Base-by-base conservation (phyloP, 768 basidiomycete genomes). In the Tylopilus rubrobrunneus region DNA sequence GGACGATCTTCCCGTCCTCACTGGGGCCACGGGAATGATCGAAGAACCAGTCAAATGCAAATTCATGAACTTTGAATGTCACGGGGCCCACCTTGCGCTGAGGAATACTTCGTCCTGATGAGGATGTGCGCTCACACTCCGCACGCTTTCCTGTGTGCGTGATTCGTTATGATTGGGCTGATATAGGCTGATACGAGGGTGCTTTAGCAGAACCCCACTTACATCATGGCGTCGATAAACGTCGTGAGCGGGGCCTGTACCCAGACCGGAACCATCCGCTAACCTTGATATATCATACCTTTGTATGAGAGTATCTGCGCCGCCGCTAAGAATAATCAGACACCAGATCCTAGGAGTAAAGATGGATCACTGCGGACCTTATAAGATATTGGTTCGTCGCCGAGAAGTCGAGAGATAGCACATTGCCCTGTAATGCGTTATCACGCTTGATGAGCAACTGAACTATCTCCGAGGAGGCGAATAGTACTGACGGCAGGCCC, bases 321-420 rank as follows among this genome's bases (percentile, higher is more conserved):
- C 84, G 45, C 80, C 85, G 15, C 85, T 86, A 53, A 27, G 44
- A 50, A 19, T 61, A 12, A 36, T 53, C 48, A 17, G 47, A 36
- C 49, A 45, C 49, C 5, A 6, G 50, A 50, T 52, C 52, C 39
- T 55, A 53, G 39, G 47, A 40, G 50, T 48, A 33, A 4, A 58
- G 63, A 58, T 19, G 48, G 51, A 29, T 58, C 60, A 45, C 23
- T 29, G 73, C 86, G 65, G 55, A 89, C 88, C 83, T 82, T 64
- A 80, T 81, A 40, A 90, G 64, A 62, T 77, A 83, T 48, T 76
- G 77, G 61, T 85, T 86, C 21, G 76, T 75, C 0, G 84, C 77
- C 7, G 88, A 89, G 71, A 91, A 89, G 45, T 79, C 79, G 29
- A 91, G 71, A 17, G 80, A 77, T 66, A 92, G 83, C 34, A 90